phyloP scores from a whole-genome alignment of 2,329 filamentous ascomycete genomes.

The Colletotrichum sp. region DNA sequence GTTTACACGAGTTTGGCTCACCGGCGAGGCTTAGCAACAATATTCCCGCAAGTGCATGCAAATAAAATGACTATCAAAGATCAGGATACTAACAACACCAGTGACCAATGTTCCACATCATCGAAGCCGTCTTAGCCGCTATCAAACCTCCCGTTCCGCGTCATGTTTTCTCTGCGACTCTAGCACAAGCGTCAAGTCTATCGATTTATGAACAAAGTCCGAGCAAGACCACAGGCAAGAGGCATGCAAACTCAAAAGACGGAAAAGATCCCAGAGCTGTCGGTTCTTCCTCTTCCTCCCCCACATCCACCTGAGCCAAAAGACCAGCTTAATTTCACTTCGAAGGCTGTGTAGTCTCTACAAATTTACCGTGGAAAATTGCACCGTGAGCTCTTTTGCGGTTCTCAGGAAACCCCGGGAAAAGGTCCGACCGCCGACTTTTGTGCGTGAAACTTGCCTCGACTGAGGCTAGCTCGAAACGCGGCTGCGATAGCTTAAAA shows the following conservation, averaged over 20 bases:
- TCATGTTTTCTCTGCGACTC: background rate
- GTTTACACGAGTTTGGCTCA: background rate
- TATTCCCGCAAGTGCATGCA: background rate
- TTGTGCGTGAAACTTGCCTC: constrained; percentile 9
- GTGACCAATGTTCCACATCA: background rate
- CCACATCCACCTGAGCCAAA: background rate
- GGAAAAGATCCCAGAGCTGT: background rate
- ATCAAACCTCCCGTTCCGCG: background rate
- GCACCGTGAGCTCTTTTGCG: background rate
- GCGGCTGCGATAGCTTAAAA: background rate
- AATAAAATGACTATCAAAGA: accelerated
- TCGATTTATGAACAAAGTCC: background rate
- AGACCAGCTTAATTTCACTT: background rate
- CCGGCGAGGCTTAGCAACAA: background rate
- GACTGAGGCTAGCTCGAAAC: constrained; percentile 15
- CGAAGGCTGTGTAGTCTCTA: background rate
- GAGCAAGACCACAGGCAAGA: background rate
- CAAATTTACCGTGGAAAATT: background rate
- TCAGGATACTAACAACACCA: background rate
- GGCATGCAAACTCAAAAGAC: background rate
- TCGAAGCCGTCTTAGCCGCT: background rate
- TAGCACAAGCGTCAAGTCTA: background rate
- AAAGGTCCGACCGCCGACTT: background rate
- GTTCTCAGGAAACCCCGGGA: background rate
- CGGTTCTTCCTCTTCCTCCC: background rate